Percentiles rank a stretch among this genome's conserved stretches.
phyloP scores from a whole-genome alignment of 805 yeast genomes.

The Barnettozyma californica region DNA sequence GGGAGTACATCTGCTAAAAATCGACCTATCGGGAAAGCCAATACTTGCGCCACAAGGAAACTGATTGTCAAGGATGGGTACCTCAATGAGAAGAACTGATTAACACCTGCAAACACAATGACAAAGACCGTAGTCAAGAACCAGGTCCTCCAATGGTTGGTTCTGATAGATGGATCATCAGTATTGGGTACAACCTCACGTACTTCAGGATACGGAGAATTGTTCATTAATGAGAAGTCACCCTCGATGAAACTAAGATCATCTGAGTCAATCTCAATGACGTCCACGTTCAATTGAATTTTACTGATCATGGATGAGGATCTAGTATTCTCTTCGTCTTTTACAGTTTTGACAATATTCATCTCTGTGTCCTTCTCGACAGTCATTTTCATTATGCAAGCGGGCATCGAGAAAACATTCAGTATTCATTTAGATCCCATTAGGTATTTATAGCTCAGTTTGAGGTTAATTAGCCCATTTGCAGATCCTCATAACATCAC shows the following conservation, averaged over 20 bases:
- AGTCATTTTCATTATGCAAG: too few species aligned
- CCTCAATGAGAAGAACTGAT: conserved; percentile 48
- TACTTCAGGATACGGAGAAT: conserved; percentile 61
- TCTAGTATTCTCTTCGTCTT: not conserved
- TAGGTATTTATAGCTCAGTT: not conserved
- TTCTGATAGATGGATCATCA: conserved; percentile 44
- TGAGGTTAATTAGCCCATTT: not conserved
- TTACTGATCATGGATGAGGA: not conserved
- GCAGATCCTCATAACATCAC: not conserved
- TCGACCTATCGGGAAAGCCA: conserved; percentile 50
- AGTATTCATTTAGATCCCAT: too few species aligned
- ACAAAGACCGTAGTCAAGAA: conserved; percentile 42
- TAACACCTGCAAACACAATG: conserved; percentile 50
- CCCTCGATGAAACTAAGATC: not conserved
- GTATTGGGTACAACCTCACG: conserved; percentile 49
- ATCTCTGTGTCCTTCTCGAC: not conserved
- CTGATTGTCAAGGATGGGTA: conserved; percentile 44
- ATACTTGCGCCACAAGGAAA: conserved; percentile 46
- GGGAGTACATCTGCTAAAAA: conserved; percentile 29
- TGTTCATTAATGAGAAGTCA: conserved; percentile 14
- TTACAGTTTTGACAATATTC: not conserved
- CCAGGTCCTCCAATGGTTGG: conserved; percentile 54
- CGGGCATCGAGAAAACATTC: too few species aligned
- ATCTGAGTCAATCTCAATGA: not conserved
- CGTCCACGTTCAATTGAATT: not conserved